These are phyloP conservation scores for Amesomyces nigricolor DNA, from an alignment of 2,329 filamentous ascomycete species.

Conservation along the genomic window DNA sequence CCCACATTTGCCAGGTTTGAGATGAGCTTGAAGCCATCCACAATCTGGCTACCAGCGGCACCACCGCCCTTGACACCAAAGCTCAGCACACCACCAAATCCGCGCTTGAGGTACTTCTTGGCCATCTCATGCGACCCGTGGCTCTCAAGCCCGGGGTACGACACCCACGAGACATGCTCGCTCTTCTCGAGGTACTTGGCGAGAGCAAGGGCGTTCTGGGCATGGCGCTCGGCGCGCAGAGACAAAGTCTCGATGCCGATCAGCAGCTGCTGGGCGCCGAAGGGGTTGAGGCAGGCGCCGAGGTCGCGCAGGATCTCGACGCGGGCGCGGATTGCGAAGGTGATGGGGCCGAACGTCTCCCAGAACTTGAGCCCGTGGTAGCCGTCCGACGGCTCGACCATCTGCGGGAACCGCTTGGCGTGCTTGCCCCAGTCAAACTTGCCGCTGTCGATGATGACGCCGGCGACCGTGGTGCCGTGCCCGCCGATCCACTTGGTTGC, in stretches of 20 bases:
- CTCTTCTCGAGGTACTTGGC: conserved; percentile 80
- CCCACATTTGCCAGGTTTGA: conserved; percentile 96
- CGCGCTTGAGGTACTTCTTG: conserved; percentile 79
- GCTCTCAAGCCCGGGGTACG: conserved; percentile 80
- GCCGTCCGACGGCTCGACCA: conserved; percentile 79
- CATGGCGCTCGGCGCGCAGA: conserved; percentile 79
- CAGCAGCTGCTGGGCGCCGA: conserved; percentile 86
- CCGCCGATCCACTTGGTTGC: conserved; percentile 97
- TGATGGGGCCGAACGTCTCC: conserved; percentile 79
- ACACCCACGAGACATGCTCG: conserved; percentile 84
- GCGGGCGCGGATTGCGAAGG: conserved; percentile 78
- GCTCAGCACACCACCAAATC: conserved; percentile 84
- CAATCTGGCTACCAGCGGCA: conserved; percentile 76
- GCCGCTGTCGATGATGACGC: conserved; percentile 79
- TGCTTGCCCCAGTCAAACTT: conserved; percentile 93
- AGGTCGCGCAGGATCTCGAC: conserved; percentile 89
- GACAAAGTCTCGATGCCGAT: conserved; percentile 87
- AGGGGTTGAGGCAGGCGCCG: conserved; percentile 77
- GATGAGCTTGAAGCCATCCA: conserved; percentile 91
- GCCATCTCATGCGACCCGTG: conserved; percentile 75
- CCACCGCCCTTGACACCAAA: conserved; percentile 90
- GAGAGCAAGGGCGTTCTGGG: conserved; percentile 72
- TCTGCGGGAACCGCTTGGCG: conserved; percentile 80
- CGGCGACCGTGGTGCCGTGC: conserved; percentile 86
- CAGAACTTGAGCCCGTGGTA: conserved; percentile 94